These are phyloP conservation scores for Cavenderia fasciculata DNA, from an alignment of 78 protist species.

Conservation along the genomic window DNA sequence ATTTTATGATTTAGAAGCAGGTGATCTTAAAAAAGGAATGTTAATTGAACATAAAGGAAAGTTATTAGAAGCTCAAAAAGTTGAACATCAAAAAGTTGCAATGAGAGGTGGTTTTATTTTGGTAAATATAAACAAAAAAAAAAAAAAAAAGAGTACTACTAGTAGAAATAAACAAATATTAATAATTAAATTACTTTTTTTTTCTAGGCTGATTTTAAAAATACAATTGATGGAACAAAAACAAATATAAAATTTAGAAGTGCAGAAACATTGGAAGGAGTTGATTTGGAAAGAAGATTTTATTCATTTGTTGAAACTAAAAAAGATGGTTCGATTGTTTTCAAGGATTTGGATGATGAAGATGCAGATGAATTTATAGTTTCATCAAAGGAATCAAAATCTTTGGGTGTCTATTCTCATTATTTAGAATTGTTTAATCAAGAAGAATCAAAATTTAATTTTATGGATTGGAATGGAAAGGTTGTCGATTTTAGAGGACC, in stretches of 20 bases:
- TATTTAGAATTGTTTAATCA: slow-evolving; percentile 6
- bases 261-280: slow-evolving; percentile 37
- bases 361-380: slow-evolving; percentile 1
- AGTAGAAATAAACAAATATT: neutral
- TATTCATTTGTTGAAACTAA: neutral
- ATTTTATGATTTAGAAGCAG: slow-evolving; percentile 54
- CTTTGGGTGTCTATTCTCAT: slow-evolving; percentile 9
- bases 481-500: slow-evolving; percentile 50
- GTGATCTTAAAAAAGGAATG: slow-evolving; percentile 49
- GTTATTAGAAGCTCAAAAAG: slow-evolving; percentile 16
- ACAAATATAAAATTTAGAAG: slow-evolving; percentile 51
- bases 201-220: slow-evolving; percentile 42
- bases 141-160: neutral
- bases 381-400: neutral
- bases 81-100: slow-evolving; percentile 59
- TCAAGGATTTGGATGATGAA: slow-evolving; percentile 25
- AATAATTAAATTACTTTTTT: neutral
- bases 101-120: slow-evolving; percentile 77
- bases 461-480: slow-evolving; percentile 21
- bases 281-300: neutral
- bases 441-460: slow-evolving; percentile 13
- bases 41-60: slow-evolving; percentile 37
- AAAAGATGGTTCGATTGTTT: neutral
- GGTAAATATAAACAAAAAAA: neutral
- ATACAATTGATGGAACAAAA: slow-evolving; percentile 44